Evolutionary conservation across 1,284 basidiomycete genomes (phyloP).

Genomic region (Tylopilus microsporus): DNA sequence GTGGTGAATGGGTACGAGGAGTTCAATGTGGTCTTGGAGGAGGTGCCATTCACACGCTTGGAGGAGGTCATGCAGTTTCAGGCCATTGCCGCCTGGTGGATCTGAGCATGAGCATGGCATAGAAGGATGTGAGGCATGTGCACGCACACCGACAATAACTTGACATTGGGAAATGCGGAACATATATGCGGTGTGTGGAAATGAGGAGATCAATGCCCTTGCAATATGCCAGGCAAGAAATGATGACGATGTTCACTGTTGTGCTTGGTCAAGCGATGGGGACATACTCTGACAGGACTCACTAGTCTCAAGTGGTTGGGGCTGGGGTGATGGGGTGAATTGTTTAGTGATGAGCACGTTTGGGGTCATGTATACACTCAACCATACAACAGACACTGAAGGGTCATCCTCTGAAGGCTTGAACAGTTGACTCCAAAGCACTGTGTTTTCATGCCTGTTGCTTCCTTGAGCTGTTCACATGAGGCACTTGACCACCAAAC

Average conservation of each 20-base stretch:
- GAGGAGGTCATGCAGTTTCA: slow-evolving; percentile 90
- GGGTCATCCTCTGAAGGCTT: slow-evolving; percentile 44
- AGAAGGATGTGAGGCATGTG: neutral
- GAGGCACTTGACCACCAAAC: slow-evolving; percentile 17
- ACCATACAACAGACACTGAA: slow-evolving; percentile 46
- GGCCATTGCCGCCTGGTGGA: slow-evolving; percentile 79
- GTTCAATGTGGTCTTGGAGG: slow-evolving; percentile 85
- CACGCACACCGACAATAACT: slow-evolving; percentile 77
- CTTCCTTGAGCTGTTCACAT: neutral
- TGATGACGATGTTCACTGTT: slow-evolving; percentile 85
- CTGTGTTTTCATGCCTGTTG: slow-evolving; percentile 86
- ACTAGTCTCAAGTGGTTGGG: slow-evolving; percentile 57
- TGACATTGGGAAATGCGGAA: slow-evolving; percentile 74
- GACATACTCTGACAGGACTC: slow-evolving; percentile 24
- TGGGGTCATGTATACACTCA: slow-evolving; percentile 85
- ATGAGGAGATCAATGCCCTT: slow-evolving; percentile 97
- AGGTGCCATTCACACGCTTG: slow-evolving; percentile 93
- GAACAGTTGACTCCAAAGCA: slow-evolving; percentile 76
- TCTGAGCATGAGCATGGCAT: no score
- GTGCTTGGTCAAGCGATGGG: neutral
- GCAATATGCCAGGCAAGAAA: slow-evolving; percentile 94
- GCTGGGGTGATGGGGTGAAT: slow-evolving; percentile 63
- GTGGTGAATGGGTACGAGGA: slow-evolving; percentile 79
- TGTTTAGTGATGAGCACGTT: slow-evolving; percentile 89
- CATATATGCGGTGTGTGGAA: slow-evolving; percentile 91